Evolutionary conservation across 208 protist species (phyloP).

Genomic region (Acanthamoeba healyi): DNA sequence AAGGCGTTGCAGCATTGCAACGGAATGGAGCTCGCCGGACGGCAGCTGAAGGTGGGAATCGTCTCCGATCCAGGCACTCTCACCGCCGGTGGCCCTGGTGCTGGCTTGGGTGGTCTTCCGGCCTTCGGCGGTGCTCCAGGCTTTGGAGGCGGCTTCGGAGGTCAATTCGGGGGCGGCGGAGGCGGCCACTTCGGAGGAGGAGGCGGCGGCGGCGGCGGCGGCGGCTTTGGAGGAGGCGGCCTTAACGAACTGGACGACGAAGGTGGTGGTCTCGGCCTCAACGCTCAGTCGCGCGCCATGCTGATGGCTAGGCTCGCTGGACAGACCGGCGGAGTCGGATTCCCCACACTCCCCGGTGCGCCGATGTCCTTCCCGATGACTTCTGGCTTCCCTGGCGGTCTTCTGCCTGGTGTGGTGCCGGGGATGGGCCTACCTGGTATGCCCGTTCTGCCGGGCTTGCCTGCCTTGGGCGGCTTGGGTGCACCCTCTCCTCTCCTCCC

Average conservation of each 20-base stretch:
- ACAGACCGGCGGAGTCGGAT: neutral
- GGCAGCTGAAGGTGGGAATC: slow-evolving; percentile 81
- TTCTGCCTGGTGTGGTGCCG: neutral
- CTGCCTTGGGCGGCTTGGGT: neutral
- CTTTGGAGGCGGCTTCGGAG: neutral
- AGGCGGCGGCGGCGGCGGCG: no score
- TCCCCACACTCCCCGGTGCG: slow-evolving; percentile 6
- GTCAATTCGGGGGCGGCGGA: neutral
- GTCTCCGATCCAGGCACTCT: slow-evolving; percentile 16
- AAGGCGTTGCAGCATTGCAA: slow-evolving; percentile 82
- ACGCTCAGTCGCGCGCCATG: slow-evolving; percentile 74
- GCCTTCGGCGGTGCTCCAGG: neutral
- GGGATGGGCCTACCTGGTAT: slow-evolving; percentile 30
- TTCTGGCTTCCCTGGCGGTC: neutral
- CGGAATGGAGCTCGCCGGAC: slow-evolving; percentile 83
- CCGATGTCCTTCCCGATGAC: neutral
- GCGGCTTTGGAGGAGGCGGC: neutral
- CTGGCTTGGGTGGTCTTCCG: neutral
- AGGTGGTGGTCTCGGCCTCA: slow-evolving; percentile 76
- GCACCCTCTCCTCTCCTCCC: neutral
- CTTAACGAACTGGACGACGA: slow-evolving; percentile 69
- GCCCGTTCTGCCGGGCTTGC: neutral
- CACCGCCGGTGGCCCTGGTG: no score
- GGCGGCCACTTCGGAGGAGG: neutral
- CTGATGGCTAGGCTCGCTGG: slow-evolving; percentile 75